phyloP scores from a whole-genome alignment of 2,329 filamentous ascomycete species.

The Hymenoscyphus fraxineus region DNA sequence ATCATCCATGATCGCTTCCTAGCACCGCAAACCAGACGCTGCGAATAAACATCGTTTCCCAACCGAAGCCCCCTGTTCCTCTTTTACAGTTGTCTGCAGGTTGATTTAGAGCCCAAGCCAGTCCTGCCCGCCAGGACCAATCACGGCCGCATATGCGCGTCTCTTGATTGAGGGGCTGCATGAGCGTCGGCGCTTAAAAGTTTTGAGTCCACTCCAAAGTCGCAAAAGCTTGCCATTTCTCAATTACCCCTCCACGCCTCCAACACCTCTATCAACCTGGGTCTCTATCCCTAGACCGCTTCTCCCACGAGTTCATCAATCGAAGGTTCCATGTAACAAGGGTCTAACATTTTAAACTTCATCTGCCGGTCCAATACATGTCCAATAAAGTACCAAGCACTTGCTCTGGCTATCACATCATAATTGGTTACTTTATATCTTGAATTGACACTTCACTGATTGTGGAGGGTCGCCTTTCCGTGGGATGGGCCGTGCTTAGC shows the following conservation, averaged over 20 bases:
- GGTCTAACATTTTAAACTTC: background rate
- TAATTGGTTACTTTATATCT: background rate
- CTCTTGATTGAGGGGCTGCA: slow-evolving; percentile 26
- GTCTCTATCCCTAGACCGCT: slow-evolving; percentile 2
- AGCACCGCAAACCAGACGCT: background rate
- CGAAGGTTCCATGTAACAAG: background rate
- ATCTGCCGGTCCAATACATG: background rate
- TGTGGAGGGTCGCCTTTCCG: slow-evolving; percentile 3
- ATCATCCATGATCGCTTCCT: background rate
- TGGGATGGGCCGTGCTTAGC: slow-evolving; percentile 19
- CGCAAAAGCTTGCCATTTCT: background rate
- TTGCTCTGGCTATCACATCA: background rate
- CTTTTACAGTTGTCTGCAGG: slow-evolving; percentile 1
- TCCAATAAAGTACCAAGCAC: background rate
- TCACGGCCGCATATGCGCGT: slow-evolving; percentile 28
- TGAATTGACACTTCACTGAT: background rate
- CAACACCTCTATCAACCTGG: background rate
- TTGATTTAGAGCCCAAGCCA: background rate
- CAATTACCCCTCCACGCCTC: slow-evolving; percentile 2
- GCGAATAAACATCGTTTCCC: slow-evolving; percentile 3
- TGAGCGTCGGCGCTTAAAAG: slow-evolving; percentile 24
- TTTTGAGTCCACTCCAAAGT: background rate
- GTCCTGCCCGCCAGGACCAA: slow-evolving; percentile 13
- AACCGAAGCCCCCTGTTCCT: background rate
- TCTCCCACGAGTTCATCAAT: slow-evolving; percentile 1